These are phyloP conservation scores for Phlebiopsis gigantea DNA, from an alignment of 768 basidiomycete species.

Conservation along the genomic window DNA sequence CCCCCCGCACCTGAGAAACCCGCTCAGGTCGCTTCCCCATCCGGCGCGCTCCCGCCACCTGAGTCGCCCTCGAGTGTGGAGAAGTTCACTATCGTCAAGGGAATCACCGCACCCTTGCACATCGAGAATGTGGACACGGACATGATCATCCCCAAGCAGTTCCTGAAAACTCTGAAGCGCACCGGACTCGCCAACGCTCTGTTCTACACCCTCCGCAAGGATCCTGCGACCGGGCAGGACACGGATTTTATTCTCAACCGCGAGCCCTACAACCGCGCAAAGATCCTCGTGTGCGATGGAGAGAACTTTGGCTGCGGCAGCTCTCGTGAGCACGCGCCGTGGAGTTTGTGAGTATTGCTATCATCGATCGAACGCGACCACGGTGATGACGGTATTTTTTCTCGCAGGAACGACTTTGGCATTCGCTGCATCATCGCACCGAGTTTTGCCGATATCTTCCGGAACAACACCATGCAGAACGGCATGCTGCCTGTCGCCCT, in stretches of 20 bases:
- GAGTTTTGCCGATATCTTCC: slow-evolving; percentile 60
- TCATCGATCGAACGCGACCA: background rate
- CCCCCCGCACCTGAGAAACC: slow-evolving; percentile 30
- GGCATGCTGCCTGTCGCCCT: slow-evolving; percentile 55
- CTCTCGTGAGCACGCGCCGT: slow-evolving; percentile 60
- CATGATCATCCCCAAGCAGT: slow-evolving; percentile 64
- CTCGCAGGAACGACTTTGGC: slow-evolving; percentile 50
- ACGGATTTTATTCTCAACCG: slow-evolving; percentile 62
- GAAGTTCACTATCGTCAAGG: slow-evolving; percentile 44
- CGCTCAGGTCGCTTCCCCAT: slow-evolving; percentile 3
- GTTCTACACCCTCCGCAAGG: slow-evolving; percentile 49
- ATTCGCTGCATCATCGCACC: slow-evolving; percentile 57
- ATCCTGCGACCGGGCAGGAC: slow-evolving; percentile 42
- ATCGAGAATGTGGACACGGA: slow-evolving; percentile 61
- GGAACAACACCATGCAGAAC: slow-evolving; percentile 61
- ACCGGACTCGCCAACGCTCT: slow-evolving; percentile 57
- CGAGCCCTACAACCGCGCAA: slow-evolving; percentile 45
- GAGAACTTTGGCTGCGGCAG: slow-evolving; percentile 61
- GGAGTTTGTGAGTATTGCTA: slow-evolving; percentile 37
- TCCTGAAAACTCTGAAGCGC: slow-evolving; percentile 61
- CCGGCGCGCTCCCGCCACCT: slow-evolving; percentile 20
- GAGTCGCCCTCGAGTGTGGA: slow-evolving; percentile 28
- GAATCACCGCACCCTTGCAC: slow-evolving; percentile 49
- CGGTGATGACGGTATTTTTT: background rate
- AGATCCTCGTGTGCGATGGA: slow-evolving; percentile 54